Conservation (phyloP, 2,329 filamentous ascomycete species). For the Colletotrichum sojae region DNA sequence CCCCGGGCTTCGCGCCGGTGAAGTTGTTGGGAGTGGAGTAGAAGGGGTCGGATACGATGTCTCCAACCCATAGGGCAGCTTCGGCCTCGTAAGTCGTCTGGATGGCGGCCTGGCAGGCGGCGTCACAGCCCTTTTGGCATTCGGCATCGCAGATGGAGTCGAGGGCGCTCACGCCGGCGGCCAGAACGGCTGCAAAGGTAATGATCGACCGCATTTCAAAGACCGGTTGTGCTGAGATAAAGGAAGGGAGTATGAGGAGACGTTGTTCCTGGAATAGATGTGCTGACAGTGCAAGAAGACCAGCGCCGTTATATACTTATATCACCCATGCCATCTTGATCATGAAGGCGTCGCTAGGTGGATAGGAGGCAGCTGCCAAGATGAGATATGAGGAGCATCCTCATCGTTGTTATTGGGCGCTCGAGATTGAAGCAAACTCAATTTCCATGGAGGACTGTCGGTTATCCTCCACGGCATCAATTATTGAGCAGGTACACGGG, state of each 20-base stretch:
- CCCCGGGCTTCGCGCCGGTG: conserved; percentile 23
- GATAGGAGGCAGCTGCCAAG: too few relatives aligned
- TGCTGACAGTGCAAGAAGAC: too few relatives aligned
- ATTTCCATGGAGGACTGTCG: not conserved
- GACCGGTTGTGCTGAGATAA: too few relatives aligned
- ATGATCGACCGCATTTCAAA: not conserved
- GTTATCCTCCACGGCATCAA: not conserved
- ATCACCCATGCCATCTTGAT: too few relatives aligned
- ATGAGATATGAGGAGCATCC: too few relatives aligned
- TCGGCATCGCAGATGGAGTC: conserved; percentile 24
- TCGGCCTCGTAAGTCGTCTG: conserved; percentile 27
- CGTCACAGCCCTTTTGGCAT: conserved; percentile 23
- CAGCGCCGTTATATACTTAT: too few relatives aligned
- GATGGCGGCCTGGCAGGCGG: conserved; percentile 21
- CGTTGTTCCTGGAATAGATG: too few relatives aligned
- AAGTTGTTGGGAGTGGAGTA: conserved; percentile 22
- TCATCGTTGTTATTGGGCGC: too few relatives aligned
- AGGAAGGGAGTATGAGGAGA: too few relatives aligned
- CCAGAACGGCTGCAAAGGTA: not conserved
- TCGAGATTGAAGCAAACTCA: too few relatives aligned
- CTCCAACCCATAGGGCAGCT: conserved; percentile 13
- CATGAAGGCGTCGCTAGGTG: too few relatives aligned
- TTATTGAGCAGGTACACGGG: not conserved
- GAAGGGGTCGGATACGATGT: conserved; percentile 25
- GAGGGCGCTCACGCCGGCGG: not conserved